A percentile compares a stretch with the other conserved stretches of the same genome.
Evolutionary conservation across 2,329 filamentous ascomycete genomes (phyloP).

Genomic region (Xylaria sp.): DNA sequence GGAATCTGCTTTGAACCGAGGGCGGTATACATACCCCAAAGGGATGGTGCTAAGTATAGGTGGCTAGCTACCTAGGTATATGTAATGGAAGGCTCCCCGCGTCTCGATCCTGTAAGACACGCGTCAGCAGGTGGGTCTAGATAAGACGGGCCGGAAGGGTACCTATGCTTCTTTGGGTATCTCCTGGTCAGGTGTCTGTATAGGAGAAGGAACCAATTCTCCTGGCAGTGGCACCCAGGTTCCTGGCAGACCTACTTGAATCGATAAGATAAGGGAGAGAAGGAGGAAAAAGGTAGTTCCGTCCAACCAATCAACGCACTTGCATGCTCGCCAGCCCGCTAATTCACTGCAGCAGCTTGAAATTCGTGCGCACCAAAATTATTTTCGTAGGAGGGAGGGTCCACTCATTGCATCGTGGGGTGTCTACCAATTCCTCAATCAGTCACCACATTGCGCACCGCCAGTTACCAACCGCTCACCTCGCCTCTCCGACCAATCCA

Average conservation of each 20-base stretch:
- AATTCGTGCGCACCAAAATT: constrained; percentile 34
- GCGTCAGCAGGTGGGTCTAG: neutral
- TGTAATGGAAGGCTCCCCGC: no score
- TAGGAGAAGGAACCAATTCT: no score
- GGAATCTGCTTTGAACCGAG: no score
- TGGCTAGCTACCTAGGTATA: no score
- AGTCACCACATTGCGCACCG: constrained; percentile 22
- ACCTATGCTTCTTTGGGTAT: neutral
- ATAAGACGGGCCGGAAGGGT: neutral
- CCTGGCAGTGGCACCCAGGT: no score
- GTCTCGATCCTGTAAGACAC: neutral
- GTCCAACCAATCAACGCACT: constrained; percentile 14
- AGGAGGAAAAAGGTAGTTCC: constrained; percentile 18
- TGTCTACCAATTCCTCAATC: constrained; percentile 23
- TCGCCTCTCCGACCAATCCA: constrained; percentile 25
- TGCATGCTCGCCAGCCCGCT: constrained; percentile 15
- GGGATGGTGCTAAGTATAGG: no score
- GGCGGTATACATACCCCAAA: no score
- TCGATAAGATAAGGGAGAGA: neutral
- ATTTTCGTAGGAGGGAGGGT: constrained; percentile 21
- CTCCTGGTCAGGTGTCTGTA: no score
- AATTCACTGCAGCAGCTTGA: constrained; percentile 1
- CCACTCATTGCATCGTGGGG: constrained; percentile 28
- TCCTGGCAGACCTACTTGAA: neutral
- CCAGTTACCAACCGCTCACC: constrained; percentile 25